Percentiles rank a stretch among this genome's conserved stretches.
Evolutionary conservation across 495 filamentous ascomycete genomes (phyloP).

Genomic region (Penicillium ochrochloron): DNA sequence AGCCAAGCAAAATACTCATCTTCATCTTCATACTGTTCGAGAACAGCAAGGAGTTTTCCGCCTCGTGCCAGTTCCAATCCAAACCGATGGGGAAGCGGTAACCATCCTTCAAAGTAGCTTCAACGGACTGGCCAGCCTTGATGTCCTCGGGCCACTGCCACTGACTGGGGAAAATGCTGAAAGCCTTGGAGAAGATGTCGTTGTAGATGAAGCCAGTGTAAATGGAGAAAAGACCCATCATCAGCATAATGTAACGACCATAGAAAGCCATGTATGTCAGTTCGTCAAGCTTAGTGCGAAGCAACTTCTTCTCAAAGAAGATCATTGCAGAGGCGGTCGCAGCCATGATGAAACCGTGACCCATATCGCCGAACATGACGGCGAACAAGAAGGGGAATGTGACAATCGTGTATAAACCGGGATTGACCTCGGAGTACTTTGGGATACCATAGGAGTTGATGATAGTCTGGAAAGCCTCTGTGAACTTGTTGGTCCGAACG

Average conservation of each 20-base stretch:
- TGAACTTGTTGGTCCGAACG: constrained; percentile 97
- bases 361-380: constrained; percentile 98
- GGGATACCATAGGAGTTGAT: constrained; percentile 97
- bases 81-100: constrained; percentile 95
- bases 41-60: constrained; percentile 92
- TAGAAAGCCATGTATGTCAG: constrained; percentile 98
- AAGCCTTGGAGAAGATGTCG: constrained; percentile 91
- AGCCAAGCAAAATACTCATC: constrained; percentile 93
- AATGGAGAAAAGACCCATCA: constrained; percentile 97
- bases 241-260: constrained; percentile 95
- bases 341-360: constrained; percentile 88
- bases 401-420: constrained; percentile 96
- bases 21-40: constrained; percentile 99
- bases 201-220: constrained; percentile 98
- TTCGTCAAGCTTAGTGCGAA: constrained; percentile 87
- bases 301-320: constrained; percentile 85
- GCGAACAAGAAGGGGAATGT: constrained; percentile 88
- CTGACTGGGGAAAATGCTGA: constrained; percentile 84
- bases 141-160: constrained; percentile 84
- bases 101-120: constrained; percentile 64
- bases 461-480: constrained; percentile 97
- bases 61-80: constrained; percentile 96
- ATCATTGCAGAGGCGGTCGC: constrained; percentile 85
- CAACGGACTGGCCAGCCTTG: constrained; percentile 60
- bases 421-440: constrained; percentile 97